Base-by-base conservation (phyloP, 2,329 filamentous ascomycete genomes). In the Xylaria hypoxylon region DNA sequence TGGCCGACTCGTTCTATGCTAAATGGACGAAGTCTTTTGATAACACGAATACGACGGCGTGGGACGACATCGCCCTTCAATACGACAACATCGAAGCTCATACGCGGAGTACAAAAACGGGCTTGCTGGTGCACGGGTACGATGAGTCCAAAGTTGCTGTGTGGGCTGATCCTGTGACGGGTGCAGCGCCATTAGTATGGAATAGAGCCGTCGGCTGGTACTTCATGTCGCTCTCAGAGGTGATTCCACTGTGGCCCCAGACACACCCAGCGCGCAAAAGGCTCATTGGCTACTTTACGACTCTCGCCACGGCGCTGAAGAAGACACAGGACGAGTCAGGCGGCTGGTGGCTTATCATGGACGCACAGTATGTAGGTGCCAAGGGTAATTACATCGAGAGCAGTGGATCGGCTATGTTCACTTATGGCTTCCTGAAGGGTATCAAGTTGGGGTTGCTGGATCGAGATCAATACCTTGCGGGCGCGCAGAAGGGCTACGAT, bases 341-440 rank as follows among this genome's bases (percentile, higher is more conserved):
- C 0, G 86, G 84, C 6, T 89, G 87, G 86, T 89, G 85, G 83
- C 77, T 88, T 58, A 78, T 89, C 48, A 85, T 89, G 82, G 82
- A 82, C 70, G 79, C 82, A 63, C 75, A 80, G 28, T 83, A 84
- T 61, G 80, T 82, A 0, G 81, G 80, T 1, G 71, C 75, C 44
- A 68, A 80, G 51, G 86, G 85, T 2, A 89, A 90, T 75, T 90
- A 86, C 74, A 84, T 89, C 53, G 86, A 90, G 77, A 85, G 84
- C 38, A 87, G 85, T 35, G 87, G 82, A 7, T 84, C 84, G 1
- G 86, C 85, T 3, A 86, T 89, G 83, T 89, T 88, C 70, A 79
- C 81, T 0, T 87, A 85, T 61, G 82, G 84, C 0, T 75, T 87
- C 66, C 73, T 87, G 13, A 83, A 81, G 68, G 86, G 83, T 0